These are phyloP conservation scores for Helotiales sp. DNA, from an alignment of 2,329 filamentous ascomycete genomes.

Conservation along the genomic window DNA sequence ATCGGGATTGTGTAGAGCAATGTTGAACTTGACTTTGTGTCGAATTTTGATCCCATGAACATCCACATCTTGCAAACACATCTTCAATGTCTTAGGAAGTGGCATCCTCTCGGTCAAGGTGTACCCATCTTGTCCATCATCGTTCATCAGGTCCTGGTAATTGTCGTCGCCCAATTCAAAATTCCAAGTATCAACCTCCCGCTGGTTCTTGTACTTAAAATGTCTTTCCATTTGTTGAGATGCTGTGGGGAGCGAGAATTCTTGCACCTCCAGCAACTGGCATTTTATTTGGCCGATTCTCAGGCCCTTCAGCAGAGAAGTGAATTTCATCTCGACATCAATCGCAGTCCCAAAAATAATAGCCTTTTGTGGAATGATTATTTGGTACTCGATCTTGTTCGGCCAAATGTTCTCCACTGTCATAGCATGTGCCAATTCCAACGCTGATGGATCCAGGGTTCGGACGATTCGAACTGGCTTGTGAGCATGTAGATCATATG, in stretches of 20 bases:
- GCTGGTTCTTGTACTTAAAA: constrained; percentile 67
- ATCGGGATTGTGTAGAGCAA: constrained; percentile 92
- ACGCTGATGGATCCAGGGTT: constrained; percentile 74
- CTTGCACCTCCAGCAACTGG: constrained; percentile 79
- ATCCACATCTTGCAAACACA: constrained; percentile 89
- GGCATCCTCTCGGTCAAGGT: constrained; percentile 64
- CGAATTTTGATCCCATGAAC: constrained; percentile 87
- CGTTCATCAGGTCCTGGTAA: constrained; percentile 72
- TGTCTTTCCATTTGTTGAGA: constrained; percentile 56
- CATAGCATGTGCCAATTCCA: constrained; percentile 86
- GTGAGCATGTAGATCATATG: constrained; percentile 81
- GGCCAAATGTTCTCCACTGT: constrained; percentile 97
- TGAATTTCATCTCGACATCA: constrained; percentile 82
- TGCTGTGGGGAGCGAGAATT: constrained; percentile 60
- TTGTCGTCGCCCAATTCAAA: constrained; percentile 62
- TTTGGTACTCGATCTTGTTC: constrained; percentile 95
- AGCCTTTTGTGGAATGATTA: constrained; percentile 91
- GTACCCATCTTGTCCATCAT: constrained; percentile 70
- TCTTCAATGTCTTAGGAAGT: constrained; percentile 79
- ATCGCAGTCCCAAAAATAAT: constrained; percentile 91
- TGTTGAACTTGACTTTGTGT: constrained; percentile 90
- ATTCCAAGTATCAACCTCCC: constrained; percentile 66
- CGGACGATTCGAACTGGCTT: constrained; percentile 80
- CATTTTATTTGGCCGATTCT: constrained; percentile 82
- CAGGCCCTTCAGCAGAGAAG: constrained; percentile 86